A percentile compares a stretch with the other conserved stretches of the same genome.
phyloP scores from a whole-genome alignment of 257 asterid genomes.

The Capsicum rhomboideum region DNA sequence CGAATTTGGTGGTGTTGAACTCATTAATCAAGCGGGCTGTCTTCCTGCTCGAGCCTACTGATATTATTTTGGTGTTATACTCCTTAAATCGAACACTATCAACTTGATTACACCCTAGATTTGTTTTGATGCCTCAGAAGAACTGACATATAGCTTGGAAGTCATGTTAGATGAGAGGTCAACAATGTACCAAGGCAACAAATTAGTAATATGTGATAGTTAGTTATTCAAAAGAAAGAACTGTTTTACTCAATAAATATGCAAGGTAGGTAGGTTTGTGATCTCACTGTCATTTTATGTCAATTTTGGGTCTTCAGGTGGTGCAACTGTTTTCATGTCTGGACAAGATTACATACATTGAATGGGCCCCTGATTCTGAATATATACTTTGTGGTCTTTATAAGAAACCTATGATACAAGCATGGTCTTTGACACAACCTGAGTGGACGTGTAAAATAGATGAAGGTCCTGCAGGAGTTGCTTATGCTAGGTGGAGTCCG shows the following conservation, averaged over 20 bases:
- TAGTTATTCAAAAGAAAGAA: neutral
- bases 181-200: neutral
- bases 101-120: neutral
- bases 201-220: neutral
- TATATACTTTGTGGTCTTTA: constrained; percentile 88
- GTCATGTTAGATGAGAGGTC: neutral
- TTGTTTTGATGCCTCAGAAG: neutral
- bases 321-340: constrained; percentile 87
- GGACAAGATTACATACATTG: constrained; percentile 88
- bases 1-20: neutral
- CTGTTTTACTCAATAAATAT: neutral
- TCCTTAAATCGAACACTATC: neutral
- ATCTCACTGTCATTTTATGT: neutral
- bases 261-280: neutral
- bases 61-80: neutral
- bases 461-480: constrained; percentile 93
- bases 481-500: constrained; percentile 99
- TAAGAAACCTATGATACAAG: constrained; percentile 95
- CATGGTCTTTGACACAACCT: constrained; percentile 92
- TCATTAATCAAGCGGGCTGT: neutral
- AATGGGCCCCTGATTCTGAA: constrained; percentile 97
- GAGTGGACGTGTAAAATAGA: constrained; percentile 99
- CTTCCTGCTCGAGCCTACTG: neutral
- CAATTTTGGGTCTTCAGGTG: constrained; percentile 38
- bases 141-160: neutral